Evolutionary conservation across 768 basidiomycete genomes (phyloP).

Genomic region (Tylopilus rubrobrunneus): DNA sequence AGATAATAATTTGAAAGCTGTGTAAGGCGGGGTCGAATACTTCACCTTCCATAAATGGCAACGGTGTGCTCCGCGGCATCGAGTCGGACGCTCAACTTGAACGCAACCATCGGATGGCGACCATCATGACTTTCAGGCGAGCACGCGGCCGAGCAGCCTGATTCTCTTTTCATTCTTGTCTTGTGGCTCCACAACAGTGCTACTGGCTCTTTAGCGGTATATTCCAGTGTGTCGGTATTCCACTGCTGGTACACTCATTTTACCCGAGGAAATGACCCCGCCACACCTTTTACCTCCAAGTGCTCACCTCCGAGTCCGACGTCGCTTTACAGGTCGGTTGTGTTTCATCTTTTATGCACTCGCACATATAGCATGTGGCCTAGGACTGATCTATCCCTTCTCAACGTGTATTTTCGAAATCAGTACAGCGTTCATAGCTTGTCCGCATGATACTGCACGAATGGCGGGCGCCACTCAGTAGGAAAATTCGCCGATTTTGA

Average conservation of each 20-base stretch:
- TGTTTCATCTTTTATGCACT: slow-evolving; percentile 5
- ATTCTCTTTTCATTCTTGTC: background rate
- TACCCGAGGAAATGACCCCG: background rate
- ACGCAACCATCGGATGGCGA: too few relatives aligned
- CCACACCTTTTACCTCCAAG: slow-evolving; percentile 22
- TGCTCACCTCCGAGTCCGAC: background rate
- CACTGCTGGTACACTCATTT: too few relatives aligned
- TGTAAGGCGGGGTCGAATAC: too few relatives aligned
- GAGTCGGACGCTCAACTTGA: too few relatives aligned
- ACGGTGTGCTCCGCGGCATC: too few relatives aligned
- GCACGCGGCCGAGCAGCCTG: background rate
- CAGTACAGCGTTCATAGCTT: slow-evolving; percentile 5
- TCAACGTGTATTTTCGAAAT: background rate
- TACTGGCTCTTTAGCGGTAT: background rate
- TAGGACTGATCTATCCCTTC: background rate
- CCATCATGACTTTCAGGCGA: background rate
- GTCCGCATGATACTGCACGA: slow-evolving; percentile 2
- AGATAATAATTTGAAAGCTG: too few relatives aligned
- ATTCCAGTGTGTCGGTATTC: slow-evolving; percentile 11
- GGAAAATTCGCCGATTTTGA: background rate
- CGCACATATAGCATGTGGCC: slow-evolving; percentile 1
- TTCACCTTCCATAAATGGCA: too few relatives aligned
- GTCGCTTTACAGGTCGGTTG: slow-evolving; percentile 2
- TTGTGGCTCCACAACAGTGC: slow-evolving; percentile 7
- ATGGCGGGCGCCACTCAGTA: slow-evolving; percentile 7